Evolutionary conservation across 352 stramenopile species (phyloP), one percentile per base, ranked within the genome.

Genomic region (Phytophthora agathidicida): DNA sequence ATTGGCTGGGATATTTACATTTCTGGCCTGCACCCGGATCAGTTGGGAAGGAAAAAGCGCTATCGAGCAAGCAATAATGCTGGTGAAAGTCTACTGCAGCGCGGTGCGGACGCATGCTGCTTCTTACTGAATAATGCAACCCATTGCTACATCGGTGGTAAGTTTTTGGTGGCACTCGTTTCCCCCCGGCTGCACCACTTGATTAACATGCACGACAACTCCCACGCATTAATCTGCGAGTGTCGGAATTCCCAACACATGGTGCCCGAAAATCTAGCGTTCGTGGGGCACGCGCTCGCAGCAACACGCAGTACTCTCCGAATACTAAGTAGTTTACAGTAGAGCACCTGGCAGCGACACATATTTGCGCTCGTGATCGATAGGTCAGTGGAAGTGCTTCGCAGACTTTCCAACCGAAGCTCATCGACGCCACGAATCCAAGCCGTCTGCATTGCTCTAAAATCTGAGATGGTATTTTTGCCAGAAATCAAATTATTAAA

Each of bases 281-380:
- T n/a, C n/a, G n/a, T n/a, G 52, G 38, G 52, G 22, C 30, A 42
- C 28, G 36, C 17, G 23, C 33, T 7, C 23, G n/a, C 46, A 19
- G 32, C 46, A 26, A 45, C 23, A 43, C 46, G 23, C 32, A 45
- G 31, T 17, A 11, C 30, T 26, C 51, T 32, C 52, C 23, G 52
- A 60, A 38, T 57, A n/a, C n/a, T n/a, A n/a, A n/a, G n/a, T n/a
- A 28, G 43, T 53, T 52, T 52, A 45, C 52, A n/a, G n/a, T 9
- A 19, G 11, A 14, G n/a, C 5, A n/a, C 8, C 13, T 22, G 13
- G 10, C 17, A 32, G 9, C 19, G 3, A 33, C 23, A 30, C 33
- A 22, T 7, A 30, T 35, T 23, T 58, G 38, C 20, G 28, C 37
- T 39, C 37, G 51, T 22, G 11, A 36, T 45, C 23, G 51, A 45